Conservation (phyloP, 108 stramenopile species). For the Aurantiochytrium sp. region DNA sequence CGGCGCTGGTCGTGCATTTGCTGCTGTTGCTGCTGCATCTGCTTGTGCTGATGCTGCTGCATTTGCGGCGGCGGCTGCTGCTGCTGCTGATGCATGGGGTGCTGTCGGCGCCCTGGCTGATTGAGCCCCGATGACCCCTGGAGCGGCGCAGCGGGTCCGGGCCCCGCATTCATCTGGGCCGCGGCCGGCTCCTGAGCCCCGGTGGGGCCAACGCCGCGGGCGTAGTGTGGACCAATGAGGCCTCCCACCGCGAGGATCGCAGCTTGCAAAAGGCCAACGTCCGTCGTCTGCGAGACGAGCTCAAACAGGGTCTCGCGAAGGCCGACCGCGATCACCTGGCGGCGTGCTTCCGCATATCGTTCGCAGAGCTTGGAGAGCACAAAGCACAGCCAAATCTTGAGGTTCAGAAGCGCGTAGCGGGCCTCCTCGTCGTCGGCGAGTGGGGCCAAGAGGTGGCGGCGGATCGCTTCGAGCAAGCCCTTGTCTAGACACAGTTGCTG, state of each 20-base stretch:
- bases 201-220: not conserved
- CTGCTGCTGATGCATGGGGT: not conserved
- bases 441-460: not conserved
- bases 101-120: too few species aligned
- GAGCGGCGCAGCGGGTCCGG: too few species aligned
- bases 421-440: not conserved
- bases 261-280: not conserved
- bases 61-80: not conserved
- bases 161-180: too few species aligned
- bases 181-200: not conserved
- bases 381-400: constrained; percentile 6
- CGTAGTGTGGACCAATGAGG: not conserved
- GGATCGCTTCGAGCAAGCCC: not conserved
- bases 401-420: not conserved
- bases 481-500: not conserved
- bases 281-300: not conserved
- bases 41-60: too few species aligned
- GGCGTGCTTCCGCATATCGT: not conserved
- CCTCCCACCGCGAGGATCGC: not conserved
- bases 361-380: not conserved
- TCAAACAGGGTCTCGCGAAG: not conserved
- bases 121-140: too few species aligned
- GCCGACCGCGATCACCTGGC: not conserved
- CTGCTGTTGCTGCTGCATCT: not conserved
- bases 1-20: too few species aligned